These are phyloP conservation scores for Aspergillus tubingensis DNA, from an alignment of 2,329 filamentous ascomycete genomes.

Conservation along the genomic window DNA sequence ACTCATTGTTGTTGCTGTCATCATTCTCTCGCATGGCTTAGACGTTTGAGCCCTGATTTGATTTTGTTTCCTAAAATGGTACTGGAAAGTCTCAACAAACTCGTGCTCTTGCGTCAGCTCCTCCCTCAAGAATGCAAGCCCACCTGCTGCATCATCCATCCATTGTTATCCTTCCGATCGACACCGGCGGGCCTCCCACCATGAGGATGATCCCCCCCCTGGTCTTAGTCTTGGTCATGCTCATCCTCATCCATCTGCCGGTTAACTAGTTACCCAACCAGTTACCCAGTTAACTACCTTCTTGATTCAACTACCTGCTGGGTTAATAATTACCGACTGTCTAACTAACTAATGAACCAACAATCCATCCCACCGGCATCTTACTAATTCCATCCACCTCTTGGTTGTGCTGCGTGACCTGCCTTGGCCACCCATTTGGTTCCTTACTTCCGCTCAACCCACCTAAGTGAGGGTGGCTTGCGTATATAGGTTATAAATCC, in stretches of 20 bases:
- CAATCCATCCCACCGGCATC: neutral
- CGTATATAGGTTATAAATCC: neutral
- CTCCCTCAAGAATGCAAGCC: constrained; percentile 2
- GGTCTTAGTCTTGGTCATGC: neutral
- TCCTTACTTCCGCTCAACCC: neutral
- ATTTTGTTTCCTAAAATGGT: neutral
- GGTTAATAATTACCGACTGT: too few relatives aligned
- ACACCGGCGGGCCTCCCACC: neutral
- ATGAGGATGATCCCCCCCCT: constrained; percentile 1
- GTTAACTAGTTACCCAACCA: neutral
- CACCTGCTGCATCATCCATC: neutral
- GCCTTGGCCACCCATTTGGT: neutral
- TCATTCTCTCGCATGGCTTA: neutral
- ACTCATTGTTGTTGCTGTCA: neutral
- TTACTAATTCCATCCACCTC: neutral
- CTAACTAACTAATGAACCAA: too few relatives aligned
- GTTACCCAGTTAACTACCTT: too few relatives aligned
- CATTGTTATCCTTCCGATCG: constrained; percentile 1
- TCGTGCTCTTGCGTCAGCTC: constrained; percentile 3
- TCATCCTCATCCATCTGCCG: neutral
- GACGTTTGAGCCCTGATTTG: neutral
- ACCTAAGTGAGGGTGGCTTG: neutral
- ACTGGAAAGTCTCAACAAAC: neutral
- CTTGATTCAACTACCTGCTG: too few relatives aligned
- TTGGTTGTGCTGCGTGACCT: neutral